Evolutionary conservation across 2,329 filamentous ascomycete species (phyloP), one percentile per base, ranked within the genome.

Genomic region (Berkeleyomyces basicola): DNA sequence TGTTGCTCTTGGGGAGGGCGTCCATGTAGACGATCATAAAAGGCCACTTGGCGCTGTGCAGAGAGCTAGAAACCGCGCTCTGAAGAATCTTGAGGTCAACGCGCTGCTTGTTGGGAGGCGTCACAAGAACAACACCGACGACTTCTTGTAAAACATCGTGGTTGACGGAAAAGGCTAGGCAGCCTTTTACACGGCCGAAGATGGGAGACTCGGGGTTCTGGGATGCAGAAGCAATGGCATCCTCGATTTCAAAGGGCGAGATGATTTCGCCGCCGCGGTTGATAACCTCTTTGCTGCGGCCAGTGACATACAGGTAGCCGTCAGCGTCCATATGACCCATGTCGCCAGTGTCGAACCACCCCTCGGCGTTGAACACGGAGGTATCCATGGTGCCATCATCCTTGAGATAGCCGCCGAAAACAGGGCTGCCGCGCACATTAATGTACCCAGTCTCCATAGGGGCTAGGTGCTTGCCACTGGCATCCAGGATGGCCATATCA

Each of bases 211-310:
- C 70, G 3, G 70, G 67, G 11, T 74, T 70, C 55, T 73, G 71
- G 3, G 78, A 73, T 9, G 77, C 75, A 1, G 75, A 71, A 51
- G 81, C 71, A 63, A 82, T 76, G 7, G 79, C 79, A 66, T 82
- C 77, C 67, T 82, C 80, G n/a, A 82, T 75, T 67, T 82, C 80
- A 61, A 82, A 80, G 0, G 80, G 79, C 3, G 78, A 81, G 63
- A 82, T 81, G n/a, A 82, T 73, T 67, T 82, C 80, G 42, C 80
- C 79, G 43, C 79, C 80, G 9, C 79, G 75, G 67, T 81, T 81
- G 69, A 82, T 80, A 62, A 81, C 77, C 63, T 81, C 79, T 66
- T 81, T 82, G 68, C 74, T 79, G 39, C 79, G 74, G 6, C 79
- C 79, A 2, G 78, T 81, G 66, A 81, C 77, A 69, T 76, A 81